Evolutionary conservation across 2,329 filamentous ascomycete genomes (phyloP).

Genomic region (Talaromyces marneffei): DNA sequence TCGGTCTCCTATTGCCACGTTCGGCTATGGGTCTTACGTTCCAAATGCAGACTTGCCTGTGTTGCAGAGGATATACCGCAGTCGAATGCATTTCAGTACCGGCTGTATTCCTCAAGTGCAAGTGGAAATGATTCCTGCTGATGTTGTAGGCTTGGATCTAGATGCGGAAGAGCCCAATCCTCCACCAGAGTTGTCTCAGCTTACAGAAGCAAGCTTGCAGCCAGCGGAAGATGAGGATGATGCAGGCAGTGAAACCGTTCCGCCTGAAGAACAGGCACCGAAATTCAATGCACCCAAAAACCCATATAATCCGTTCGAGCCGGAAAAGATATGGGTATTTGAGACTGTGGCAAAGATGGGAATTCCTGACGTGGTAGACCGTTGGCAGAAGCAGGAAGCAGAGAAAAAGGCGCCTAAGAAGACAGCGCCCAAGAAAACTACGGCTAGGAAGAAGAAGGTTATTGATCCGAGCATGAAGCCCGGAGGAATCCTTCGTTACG

Average conservation of each 20-base stretch:
- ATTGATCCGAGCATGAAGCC: slow-evolving; percentile 38
- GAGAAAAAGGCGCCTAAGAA: slow-evolving; percentile 25
- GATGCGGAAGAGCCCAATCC: slow-evolving; percentile 63
- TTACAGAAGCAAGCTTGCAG: slow-evolving; percentile 23
- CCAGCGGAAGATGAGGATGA: slow-evolving; percentile 29
- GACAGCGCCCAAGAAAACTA: slow-evolving; percentile 24
- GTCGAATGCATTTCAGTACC: slow-evolving; percentile 64
- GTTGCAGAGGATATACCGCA: slow-evolving; percentile 62
- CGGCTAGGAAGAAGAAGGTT: slow-evolving; percentile 29
- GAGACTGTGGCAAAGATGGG: slow-evolving; percentile 60
- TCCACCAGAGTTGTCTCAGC: slow-evolving; percentile 27
- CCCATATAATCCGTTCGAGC: slow-evolving; percentile 57
- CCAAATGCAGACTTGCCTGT: slow-evolving; percentile 48
- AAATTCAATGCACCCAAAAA: slow-evolving; percentile 19
- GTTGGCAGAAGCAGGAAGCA: slow-evolving; percentile 51
- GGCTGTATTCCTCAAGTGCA: slow-evolving; percentile 73
- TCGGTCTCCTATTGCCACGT: slow-evolving; percentile 32
- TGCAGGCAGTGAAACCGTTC: slow-evolving; percentile 21
- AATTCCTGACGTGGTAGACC: slow-evolving; percentile 58
- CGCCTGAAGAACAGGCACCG: slow-evolving; percentile 19
- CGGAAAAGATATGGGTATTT: slow-evolving; percentile 64
- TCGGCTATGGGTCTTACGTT: slow-evolving; percentile 25
- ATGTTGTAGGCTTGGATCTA: slow-evolving; percentile 73
- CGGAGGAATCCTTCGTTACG: slow-evolving; percentile 38
- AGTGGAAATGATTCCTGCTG: slow-evolving; percentile 67